These are phyloP conservation scores for Pythium scleroteichum DNA, from an alignment of 352 stramenopile species.

Conservation along the genomic window DNA sequence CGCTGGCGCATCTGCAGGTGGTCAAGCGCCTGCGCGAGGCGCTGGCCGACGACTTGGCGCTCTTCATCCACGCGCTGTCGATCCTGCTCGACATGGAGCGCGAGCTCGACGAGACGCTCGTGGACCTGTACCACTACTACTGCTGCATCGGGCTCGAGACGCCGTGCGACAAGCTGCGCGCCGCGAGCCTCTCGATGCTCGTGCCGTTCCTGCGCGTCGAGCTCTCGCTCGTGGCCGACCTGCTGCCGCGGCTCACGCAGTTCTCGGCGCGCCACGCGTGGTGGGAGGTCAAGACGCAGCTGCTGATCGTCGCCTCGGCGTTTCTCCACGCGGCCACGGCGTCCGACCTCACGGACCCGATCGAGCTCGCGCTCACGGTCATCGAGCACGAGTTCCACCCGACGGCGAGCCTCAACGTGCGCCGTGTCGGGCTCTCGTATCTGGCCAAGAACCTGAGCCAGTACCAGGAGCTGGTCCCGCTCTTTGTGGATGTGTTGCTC, in stretches of 20 bases:
- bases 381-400: conserved; percentile 79
- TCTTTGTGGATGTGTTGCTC: conserved; percentile 77
- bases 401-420: conserved; percentile 49
- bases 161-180: conserved; percentile 72
- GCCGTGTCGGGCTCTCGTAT: conserved; percentile 58
- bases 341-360: conserved; percentile 60
- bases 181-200: conserved; percentile 80
- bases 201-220: conserved; percentile 51
- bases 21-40: conserved; percentile 78
- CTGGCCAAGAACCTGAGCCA: conserved; percentile 53
- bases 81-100: conserved; percentile 74
- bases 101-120: conserved; percentile 65
- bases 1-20: conserved; percentile 64
- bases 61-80: conserved; percentile 76
- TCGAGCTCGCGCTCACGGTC: conserved; percentile 68
- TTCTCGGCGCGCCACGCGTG: conserved; percentile 63
- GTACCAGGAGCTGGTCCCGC: conserved; percentile 76
- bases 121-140: conserved; percentile 89
- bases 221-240: conserved; percentile 43
- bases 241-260: conserved; percentile 66
- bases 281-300: conserved; percentile 87
- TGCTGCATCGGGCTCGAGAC: conserved; percentile 80
- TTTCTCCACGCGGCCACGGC: conserved; percentile 44
- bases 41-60: conserved; percentile 53
- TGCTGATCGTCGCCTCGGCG: conserved; percentile 63